Percentiles rank a stretch among this genome's conserved stretches.
phyloP scores from a whole-genome alignment of 225 moss, liverwort and hornwort genomes.

The Marchantia polymorpha region DNA sequence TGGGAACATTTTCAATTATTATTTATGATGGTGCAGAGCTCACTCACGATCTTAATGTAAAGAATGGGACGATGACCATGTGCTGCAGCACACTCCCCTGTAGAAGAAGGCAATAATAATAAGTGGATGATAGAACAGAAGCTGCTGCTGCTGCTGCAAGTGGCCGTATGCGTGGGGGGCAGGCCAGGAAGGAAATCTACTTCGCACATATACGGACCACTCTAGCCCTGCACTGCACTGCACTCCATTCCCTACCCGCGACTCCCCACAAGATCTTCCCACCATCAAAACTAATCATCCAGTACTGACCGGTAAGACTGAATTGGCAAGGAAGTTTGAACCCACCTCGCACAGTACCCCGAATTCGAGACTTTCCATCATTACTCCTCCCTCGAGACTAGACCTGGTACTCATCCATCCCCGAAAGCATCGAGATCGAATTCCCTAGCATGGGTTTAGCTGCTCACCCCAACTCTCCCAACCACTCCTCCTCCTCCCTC shows the following conservation, averaged over 20 bases:
- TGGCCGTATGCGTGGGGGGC: slow-evolving; percentile 2
- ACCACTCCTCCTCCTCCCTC: not conserved
- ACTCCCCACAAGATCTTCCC: not conserved
- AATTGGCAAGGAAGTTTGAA: not conserved
- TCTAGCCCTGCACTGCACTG: not conserved
- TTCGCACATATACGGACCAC: not conserved
- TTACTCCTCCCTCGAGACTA: not conserved
- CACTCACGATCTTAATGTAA: slow-evolving; percentile 4
- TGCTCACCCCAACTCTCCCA: not conserved
- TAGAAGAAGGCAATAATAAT: not conserved
- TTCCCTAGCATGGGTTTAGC: too few species aligned
- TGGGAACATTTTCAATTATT: not conserved
- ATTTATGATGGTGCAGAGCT: not conserved
- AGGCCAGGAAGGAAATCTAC: not conserved
- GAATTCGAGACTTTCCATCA: not conserved
- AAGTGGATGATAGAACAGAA: not conserved
- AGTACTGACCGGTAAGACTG: not conserved
- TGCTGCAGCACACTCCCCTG: not conserved
- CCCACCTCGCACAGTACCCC: not conserved
- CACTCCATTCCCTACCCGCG: not conserved
- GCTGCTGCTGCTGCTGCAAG: not conserved
- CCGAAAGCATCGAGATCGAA: too few species aligned
- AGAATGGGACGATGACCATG: not conserved
- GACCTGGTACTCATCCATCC: too few species aligned
- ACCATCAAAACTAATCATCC: not conserved